Evolutionary conservation across 1,284 basidiomycete species (phyloP), one percentile per base, ranked within the genome.

Genomic region (Rhodotorula sp.): DNA sequence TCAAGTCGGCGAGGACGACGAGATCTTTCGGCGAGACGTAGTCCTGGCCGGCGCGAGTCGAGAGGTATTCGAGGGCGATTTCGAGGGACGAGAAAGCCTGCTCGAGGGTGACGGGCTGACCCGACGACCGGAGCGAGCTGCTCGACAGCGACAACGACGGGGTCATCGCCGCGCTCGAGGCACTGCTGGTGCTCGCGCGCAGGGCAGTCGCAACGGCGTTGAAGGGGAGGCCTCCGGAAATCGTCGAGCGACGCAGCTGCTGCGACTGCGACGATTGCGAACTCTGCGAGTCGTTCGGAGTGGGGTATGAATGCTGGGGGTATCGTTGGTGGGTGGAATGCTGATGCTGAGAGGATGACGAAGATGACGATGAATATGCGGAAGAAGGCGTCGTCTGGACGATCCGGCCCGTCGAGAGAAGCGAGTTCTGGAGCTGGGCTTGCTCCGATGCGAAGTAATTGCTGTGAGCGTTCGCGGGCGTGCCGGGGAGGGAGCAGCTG

Each of bases 221-320:
- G 62, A 73, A 75, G 4, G 73, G 67, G 8, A 67, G 59, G 20
- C 71, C 73, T 30, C 73, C 73, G 18, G 73, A 75, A 60, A 75
- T 75, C 26, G 71, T 75, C 5, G 68, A 64, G 33, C 73, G 68
- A 7, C 73, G 68, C 42, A 42, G 56, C 12, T 18, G 24, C 20
- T 42, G 33, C 33, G 37, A n/a, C 14, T 24, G 51, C 4, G 17
- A 42, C 22, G 33, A 42, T 12, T 42, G 37, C 24, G 33, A 51
- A 14, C 26, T n/a, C 37, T 29, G 62, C 51, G 29, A 33, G 37
- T 45, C 37, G 51, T 37, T 15, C 53, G 48, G 54, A n/a, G 42
- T 48, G 22, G 59, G 65, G 65, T 66, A 61, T 66, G 60, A 60
- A 30, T 26, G 33, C 18, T 49, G 56, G 8, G 66, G 66, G 66